phyloP scores from a whole-genome alignment of 805 yeast species.

The Spathaspora gorwiae region DNA sequence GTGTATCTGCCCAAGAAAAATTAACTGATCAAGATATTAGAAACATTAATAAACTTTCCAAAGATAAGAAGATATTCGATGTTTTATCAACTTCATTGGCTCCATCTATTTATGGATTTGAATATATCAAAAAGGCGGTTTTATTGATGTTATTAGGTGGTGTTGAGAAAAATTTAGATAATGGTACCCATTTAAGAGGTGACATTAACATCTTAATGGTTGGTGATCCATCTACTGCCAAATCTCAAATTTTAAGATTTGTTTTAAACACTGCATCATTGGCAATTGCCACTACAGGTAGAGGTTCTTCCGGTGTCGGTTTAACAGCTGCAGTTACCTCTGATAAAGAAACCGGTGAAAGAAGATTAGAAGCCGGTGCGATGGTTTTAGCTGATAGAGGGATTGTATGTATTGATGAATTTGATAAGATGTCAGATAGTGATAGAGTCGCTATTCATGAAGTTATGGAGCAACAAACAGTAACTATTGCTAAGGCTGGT shows the following conservation, averaged over 20 bases:
- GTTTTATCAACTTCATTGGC: conserved; percentile 82
- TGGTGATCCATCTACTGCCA: conserved; percentile 98
- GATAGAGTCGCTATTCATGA: conserved; percentile 98
- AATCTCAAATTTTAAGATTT: conserved; percentile 90
- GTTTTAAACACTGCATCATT: conserved; percentile 91
- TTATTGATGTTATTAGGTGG: conserved; percentile 90
- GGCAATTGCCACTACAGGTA: conserved; percentile 97
- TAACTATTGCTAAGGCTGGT: conserved; percentile 96
- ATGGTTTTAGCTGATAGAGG: conserved; percentile 98
- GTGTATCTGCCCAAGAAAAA: conserved; percentile 65
- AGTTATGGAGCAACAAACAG: conserved; percentile 99
- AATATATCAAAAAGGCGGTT: conserved; percentile 85
- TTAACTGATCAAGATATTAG: conserved; percentile 81
- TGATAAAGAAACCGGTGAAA: conserved; percentile 95
- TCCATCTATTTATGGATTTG: conserved; percentile 94
- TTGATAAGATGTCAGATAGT: conserved; percentile 94
- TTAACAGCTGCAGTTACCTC: conserved; percentile 96
- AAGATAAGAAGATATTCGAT: conserved; percentile 68
- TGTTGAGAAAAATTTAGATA: conserved; percentile 85
- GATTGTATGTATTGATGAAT: conserved; percentile 96
- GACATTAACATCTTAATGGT: conserved; percentile 95
- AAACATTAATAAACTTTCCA: conserved; percentile 75
- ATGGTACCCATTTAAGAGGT: conserved; percentile 97
- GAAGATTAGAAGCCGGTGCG: conserved; percentile 97
- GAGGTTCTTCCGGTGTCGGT: conserved; percentile 99